phyloP scores from a whole-genome alignment of 2,329 filamentous ascomycete genomes.

The Cordyceps farinosa region DNA sequence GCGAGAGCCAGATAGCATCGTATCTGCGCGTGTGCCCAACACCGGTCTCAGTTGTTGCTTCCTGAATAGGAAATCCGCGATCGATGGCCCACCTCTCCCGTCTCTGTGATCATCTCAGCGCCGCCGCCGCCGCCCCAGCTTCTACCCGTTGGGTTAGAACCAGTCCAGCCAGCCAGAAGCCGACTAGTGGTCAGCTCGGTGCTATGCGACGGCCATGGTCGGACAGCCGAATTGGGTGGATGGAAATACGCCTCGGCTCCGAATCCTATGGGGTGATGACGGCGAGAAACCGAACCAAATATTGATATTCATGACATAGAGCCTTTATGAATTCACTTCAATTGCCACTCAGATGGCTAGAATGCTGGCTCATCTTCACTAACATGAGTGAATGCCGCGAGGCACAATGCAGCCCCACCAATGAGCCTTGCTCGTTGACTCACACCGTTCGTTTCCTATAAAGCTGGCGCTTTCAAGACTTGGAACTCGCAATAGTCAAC shows the following conservation, averaged over 20 bases:
- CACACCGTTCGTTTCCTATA: constrained; percentile 10
- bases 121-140: background rate
- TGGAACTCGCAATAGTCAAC: background rate
- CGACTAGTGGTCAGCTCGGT: constrained; percentile 8
- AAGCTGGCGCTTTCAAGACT: background rate
- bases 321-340: background rate
- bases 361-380: background rate
- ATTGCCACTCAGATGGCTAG: no score
- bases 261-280: background rate
- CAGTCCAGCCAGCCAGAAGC: background rate
- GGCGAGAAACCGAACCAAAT: background rate
- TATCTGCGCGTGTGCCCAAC: constrained; percentile 7
- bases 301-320: background rate
- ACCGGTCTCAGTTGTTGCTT: background rate
- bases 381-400: background rate
- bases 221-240: background rate
- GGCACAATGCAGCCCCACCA: constrained; percentile 8
- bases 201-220: background rate
- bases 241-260: constrained; percentile 5
- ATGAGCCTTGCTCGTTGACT: constrained; percentile 6
- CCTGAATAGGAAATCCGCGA: constrained; percentile 10
- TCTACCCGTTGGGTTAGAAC: background rate
- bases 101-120: background rate
- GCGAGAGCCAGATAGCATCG: background rate
- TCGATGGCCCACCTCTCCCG: background rate